Evolutionary conservation across 768 basidiomycete species (phyloP).

Genomic region (Neoboletus magnificus): DNA sequence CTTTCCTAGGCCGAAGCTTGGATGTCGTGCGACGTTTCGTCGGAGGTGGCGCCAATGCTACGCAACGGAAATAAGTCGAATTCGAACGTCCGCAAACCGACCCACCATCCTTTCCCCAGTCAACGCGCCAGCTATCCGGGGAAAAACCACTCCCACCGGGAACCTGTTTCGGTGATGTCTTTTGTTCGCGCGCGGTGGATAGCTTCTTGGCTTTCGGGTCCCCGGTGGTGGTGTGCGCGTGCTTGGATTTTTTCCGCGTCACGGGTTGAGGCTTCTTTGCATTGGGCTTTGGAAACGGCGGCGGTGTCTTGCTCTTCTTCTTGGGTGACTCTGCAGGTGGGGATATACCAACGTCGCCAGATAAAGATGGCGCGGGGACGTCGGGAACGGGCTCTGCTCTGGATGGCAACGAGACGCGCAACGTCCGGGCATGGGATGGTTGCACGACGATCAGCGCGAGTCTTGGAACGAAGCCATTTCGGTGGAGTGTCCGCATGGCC

Average conservation of each 20-base stretch:
- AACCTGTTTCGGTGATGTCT: neutral
- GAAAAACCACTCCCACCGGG: slow-evolving; percentile 3
- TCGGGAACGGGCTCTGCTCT: neutral
- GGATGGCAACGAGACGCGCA: slow-evolving; percentile 2
- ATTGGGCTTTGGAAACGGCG: neutral
- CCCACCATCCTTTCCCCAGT: slow-evolving; percentile 29
- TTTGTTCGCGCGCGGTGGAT: neutral
- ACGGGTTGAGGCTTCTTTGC: neutral
- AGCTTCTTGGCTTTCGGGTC: neutral
- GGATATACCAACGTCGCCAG: neutral
- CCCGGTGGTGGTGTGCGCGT: neutral
- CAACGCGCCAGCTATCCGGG: slow-evolving; percentile 6
- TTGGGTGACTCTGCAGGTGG: neutral
- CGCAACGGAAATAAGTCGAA: neutral
- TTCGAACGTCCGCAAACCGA: neutral
- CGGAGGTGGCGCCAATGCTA: slow-evolving; percentile 14
- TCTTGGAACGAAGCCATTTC: slow-evolving; percentile 3
- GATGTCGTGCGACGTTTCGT: neutral
- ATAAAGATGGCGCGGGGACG: neutral
- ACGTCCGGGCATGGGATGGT: slow-evolving; percentile 8
- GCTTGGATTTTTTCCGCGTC: slow-evolving; percentile 8
- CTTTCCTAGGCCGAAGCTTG: slow-evolving; percentile 6
- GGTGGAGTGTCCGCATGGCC: slow-evolving; percentile 8
- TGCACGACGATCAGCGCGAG: slow-evolving; percentile 15
- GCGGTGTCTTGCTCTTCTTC: neutral